Percentiles rank a stretch among this genome's conserved stretches.
Conservation (phyloP, 2,329 filamentous ascomycete species). For the Colletotrichum sp. region DNA sequence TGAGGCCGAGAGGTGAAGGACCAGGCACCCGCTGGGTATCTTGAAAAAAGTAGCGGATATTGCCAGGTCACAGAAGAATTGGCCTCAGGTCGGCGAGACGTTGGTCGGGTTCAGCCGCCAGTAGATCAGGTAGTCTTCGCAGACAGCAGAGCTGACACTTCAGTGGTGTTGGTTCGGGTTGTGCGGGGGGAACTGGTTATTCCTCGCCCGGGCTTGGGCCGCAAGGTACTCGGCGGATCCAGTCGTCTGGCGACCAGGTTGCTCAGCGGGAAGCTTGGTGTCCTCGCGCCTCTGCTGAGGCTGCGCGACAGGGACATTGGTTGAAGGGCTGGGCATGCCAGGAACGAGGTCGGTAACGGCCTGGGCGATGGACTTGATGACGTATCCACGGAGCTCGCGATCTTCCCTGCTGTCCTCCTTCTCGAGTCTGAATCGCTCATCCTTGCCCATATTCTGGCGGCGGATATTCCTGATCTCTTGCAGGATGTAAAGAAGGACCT, state of each 20-base stretch:
- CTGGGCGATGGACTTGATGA: slow-evolving; percentile 75
- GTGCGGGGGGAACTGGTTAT: slow-evolving; percentile 43
- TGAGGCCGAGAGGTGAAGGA: neutral
- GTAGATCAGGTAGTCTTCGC: neutral
- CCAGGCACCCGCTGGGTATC: slow-evolving; percentile 18
- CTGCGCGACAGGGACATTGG: slow-evolving; percentile 22
- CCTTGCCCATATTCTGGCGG: slow-evolving; percentile 83
- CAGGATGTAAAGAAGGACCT: slow-evolving; percentile 89
- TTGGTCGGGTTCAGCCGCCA: neutral
- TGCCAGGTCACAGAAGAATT: slow-evolving; percentile 6
- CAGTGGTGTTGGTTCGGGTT: slow-evolving; percentile 48
- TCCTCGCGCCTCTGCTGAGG: slow-evolving; percentile 48
- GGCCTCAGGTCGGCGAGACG: neutral
- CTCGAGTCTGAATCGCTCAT: slow-evolving; percentile 80
- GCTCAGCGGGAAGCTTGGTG: slow-evolving; percentile 65
- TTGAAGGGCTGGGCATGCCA: slow-evolving; percentile 38
- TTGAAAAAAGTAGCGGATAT: slow-evolving; percentile 20
- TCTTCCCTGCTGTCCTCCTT: slow-evolving; percentile 81
- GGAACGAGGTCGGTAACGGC: slow-evolving; percentile 73
- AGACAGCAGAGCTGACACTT: slow-evolving; percentile 14
- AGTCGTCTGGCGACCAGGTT: slow-evolving; percentile 53
- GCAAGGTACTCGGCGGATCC: slow-evolving; percentile 57
- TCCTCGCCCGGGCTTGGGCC: slow-evolving; percentile 46
- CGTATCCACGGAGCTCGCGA: slow-evolving; percentile 74
- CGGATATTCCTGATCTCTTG: slow-evolving; percentile 88